Conservation (phyloP, 1,284 basidiomycete species). For the Phellopilus nigrolimitatus region DNA sequence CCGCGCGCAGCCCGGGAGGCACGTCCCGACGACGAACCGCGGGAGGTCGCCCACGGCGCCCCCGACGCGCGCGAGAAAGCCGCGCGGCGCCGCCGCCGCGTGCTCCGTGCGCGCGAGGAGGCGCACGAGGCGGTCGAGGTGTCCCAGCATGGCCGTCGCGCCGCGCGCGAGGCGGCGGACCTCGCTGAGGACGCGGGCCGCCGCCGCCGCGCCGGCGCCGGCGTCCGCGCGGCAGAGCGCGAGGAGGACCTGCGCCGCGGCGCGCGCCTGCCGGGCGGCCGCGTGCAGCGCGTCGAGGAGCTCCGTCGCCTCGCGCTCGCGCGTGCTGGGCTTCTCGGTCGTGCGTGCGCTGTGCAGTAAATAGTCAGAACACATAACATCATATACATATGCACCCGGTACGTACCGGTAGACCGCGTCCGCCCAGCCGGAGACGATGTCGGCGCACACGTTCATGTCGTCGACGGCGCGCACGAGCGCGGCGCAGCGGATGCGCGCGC, state of each 20-base stretch:
- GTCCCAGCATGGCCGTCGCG: not conserved
- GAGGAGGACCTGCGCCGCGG: not conserved
- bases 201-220: not conserved
- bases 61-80: not conserved
- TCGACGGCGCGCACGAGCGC: not conserved
- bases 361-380: not conserved
- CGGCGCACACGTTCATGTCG: not conserved
- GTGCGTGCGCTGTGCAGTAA: not conserved
- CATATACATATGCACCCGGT: not conserved
- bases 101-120: not conserved
- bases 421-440: not conserved
- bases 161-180: not conserved
- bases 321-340: not conserved
- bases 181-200: not conserved
- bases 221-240: not conserved
- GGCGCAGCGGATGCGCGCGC: not conserved
- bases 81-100: not conserved
- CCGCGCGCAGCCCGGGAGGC: not conserved
- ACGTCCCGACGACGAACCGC: not conserved
- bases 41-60: not conserved
- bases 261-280: too few species aligned
- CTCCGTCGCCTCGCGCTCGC: not conserved
- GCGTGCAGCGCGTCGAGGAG: not conserved
- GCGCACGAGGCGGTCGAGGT: not conserved
- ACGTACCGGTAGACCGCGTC: not conserved